Conservation (phyloP, 306 rosid species). For the Ziziphus jujuba region DNA sequence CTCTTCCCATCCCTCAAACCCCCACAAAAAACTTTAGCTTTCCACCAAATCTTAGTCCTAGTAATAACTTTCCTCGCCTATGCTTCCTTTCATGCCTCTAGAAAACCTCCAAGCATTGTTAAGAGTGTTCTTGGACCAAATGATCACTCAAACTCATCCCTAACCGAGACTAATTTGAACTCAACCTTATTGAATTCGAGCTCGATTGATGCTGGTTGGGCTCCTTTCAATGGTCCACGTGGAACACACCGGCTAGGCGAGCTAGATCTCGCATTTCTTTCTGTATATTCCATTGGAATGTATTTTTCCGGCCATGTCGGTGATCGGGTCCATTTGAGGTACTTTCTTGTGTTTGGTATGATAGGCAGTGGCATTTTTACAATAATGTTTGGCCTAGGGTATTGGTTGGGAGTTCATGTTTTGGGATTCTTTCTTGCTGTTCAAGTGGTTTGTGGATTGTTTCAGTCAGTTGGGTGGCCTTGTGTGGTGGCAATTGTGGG, state of each 20-base stretch:
- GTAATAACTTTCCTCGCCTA: slow-evolving; percentile 68
- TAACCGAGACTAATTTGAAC: slow-evolving; percentile 34
- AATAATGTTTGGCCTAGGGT: slow-evolving; percentile 72
- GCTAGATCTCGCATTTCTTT: slow-evolving; percentile 83
- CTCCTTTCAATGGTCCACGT: slow-evolving; percentile 67
- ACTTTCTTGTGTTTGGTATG: slow-evolving; percentile 86
- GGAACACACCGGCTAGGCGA: slow-evolving; percentile 81
- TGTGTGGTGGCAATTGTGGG: slow-evolving; percentile 92
- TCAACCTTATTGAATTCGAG: slow-evolving; percentile 14
- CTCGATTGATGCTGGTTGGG: slow-evolving; percentile 61
- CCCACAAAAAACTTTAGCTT: slow-evolving; percentile 68
- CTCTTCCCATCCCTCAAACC: slow-evolving; percentile 63
- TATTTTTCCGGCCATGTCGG: slow-evolving; percentile 83
- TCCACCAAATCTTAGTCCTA: slow-evolving; percentile 62
- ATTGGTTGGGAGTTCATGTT: slow-evolving; percentile 74
- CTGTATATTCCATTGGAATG: slow-evolving; percentile 80
- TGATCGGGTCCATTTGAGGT: slow-evolving; percentile 78
- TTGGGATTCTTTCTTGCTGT: slow-evolving; percentile 67
- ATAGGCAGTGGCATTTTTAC: slow-evolving; percentile 82
- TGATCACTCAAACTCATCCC: slow-evolving; percentile 43
- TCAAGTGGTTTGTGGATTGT: slow-evolving; percentile 78
- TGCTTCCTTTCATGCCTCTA: slow-evolving; percentile 86
- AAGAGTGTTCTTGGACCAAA: slow-evolving; percentile 86
- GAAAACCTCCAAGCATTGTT: slow-evolving; percentile 91
- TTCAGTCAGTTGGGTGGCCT: slow-evolving; percentile 99